Percentiles rank a stretch among this genome's conserved stretches.
These are phyloP conservation scores for Gremmenia infestans DNA, from an alignment of 2,329 filamentous ascomycete genomes.

Conservation along the genomic window DNA sequence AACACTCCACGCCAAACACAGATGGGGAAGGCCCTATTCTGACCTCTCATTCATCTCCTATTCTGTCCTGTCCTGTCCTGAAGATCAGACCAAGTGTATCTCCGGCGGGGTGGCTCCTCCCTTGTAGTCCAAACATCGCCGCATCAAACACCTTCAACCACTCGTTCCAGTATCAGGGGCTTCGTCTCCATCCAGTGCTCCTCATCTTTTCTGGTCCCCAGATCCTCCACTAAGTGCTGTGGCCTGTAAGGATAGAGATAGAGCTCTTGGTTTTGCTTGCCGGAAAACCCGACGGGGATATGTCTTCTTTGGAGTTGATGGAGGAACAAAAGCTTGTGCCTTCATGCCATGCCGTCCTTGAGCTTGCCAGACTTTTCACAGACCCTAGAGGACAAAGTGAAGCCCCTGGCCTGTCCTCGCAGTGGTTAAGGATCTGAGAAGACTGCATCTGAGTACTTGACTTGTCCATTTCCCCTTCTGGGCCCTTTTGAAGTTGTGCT, in stretches of 20 bases:
- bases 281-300: not conserved
- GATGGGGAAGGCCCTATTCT: not conserved
- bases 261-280: not conserved
- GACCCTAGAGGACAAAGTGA: not conserved
- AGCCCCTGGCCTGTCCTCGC: not conserved
- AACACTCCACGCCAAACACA: not conserved
- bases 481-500: not conserved
- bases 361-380: not conserved
- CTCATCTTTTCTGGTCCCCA: not conserved
- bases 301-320: not conserved
- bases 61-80: not conserved
- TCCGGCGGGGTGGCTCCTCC: not conserved
- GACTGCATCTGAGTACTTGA: constrained; percentile 2
- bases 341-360: not conserved
- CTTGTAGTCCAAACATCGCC: not conserved
- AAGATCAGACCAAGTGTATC: constrained; percentile 4
- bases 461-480: constrained; percentile 4
- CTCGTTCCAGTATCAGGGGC: not conserved
- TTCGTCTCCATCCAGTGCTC: not conserved
- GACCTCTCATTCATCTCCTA: constrained; percentile 1
- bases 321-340: constrained; percentile 5
- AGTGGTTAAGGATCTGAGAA: not conserved
- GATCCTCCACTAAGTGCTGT: not conserved
- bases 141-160: constrained; percentile 3
- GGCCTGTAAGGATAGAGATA: not conserved